These are phyloP conservation scores for Bretschneidera sinensis DNA, from an alignment of 345 rosid species.

Conservation along the genomic window DNA sequence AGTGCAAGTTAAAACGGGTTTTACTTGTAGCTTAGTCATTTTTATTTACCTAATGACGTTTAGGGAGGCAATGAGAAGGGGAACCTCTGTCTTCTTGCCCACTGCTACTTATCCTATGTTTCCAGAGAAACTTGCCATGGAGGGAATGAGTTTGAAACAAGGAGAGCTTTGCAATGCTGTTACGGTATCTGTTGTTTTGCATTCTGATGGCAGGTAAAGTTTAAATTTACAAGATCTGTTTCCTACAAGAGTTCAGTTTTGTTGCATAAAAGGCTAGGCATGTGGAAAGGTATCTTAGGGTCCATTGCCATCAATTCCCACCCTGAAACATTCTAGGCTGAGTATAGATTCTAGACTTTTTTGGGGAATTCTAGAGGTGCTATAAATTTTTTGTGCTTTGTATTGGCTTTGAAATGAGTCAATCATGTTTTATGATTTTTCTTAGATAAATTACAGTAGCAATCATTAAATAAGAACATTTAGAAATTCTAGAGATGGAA, in stretches of 20 bases:
- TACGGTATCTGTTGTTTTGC: constrained; percentile 74
- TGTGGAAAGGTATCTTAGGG: constrained; percentile 3
- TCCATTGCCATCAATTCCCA: background rate
- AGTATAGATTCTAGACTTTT: background rate
- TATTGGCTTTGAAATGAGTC: background rate
- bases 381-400: background rate
- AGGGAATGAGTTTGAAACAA: constrained; percentile 96
- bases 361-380: constrained; percentile 2
- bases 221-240: background rate
- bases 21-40: constrained; percentile 1
- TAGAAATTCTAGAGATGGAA: constrained; percentile 1
- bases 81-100: constrained; percentile 93
- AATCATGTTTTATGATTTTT: background rate
- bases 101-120: constrained; percentile 95
- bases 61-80: constrained; percentile 89
- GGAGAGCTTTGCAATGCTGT: constrained; percentile 88
- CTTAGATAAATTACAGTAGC: background rate
- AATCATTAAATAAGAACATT: background rate
- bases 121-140: constrained; percentile 95
- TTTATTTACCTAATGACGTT: constrained; percentile 21
- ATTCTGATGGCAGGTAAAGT: constrained; percentile 81
- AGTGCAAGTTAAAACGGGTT: background rate
- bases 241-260: background rate
- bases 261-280: constrained; percentile 5
- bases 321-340: background rate